phyloP scores from a whole-genome alignment of 345 rosid genomes.

The Populus nigra region DNA sequence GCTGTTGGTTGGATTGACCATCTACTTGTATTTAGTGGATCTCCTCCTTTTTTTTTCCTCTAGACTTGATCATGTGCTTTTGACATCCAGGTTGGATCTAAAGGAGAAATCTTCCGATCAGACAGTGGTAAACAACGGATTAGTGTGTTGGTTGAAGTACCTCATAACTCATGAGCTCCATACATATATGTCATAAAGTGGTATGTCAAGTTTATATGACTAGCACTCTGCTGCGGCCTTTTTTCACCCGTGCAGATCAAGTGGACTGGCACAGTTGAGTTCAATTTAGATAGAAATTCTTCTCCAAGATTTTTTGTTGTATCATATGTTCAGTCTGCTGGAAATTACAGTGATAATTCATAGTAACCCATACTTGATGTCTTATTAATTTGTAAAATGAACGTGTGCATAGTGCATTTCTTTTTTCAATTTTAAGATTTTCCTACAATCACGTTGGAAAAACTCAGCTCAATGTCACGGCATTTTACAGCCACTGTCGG shows the following conservation, averaged over 20 bases:
- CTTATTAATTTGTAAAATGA: constrained; percentile 5
- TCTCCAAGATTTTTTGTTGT: constrained; percentile 8
- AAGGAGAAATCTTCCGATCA: constrained; percentile 75
- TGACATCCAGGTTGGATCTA: constrained; percentile 72
- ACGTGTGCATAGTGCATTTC: background rate
- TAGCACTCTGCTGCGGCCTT: background rate
- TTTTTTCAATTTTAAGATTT: background rate
- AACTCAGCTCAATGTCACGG: background rate
- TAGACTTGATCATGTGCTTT: constrained; percentile 24
- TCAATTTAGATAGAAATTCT: background rate
- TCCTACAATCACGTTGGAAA: background rate
- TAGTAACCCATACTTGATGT: background rate
- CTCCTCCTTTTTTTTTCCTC: background rate
- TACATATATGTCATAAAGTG: background rate
- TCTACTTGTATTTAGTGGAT: background rate
- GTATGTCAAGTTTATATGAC: background rate
- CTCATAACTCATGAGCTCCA: constrained; percentile 20
- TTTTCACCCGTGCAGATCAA: constrained; percentile 2
- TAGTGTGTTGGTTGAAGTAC: constrained; percentile 16
- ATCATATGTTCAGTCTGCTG: background rate
- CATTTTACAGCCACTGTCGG: background rate
- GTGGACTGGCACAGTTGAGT: background rate
- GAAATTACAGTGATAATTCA: background rate
- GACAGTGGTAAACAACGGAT: constrained; percentile 28
- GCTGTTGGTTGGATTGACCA: background rate